Conservation (phyloP, 768 basidiomycete species). For the Mycena capillaripes region DNA sequence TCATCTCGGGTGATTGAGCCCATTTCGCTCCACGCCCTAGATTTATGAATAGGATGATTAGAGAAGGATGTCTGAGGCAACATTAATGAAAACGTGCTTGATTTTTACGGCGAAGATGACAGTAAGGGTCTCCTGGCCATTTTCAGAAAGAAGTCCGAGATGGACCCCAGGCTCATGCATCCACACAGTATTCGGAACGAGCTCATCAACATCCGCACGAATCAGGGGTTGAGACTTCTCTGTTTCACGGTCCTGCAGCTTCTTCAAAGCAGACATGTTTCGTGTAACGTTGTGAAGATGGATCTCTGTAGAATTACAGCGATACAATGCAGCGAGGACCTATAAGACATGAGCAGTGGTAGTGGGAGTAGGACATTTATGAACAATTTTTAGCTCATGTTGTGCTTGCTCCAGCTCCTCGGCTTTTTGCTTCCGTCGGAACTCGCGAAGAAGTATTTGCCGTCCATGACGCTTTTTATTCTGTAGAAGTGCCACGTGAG, state of each 20-base stretch:
- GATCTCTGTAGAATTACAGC: not conserved
- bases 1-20: not conserved
- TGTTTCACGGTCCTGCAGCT: not conserved
- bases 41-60: not conserved
- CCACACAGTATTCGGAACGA: not conserved
- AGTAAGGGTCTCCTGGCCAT: not conserved
- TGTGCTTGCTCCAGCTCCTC: not conserved
- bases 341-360: not conserved
- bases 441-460: not conserved
- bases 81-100: not conserved
- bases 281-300: not conserved
- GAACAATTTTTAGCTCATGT: not conserved
- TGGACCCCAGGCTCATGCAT: slow-evolving; percentile 20
- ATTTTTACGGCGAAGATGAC: slow-evolving; percentile 13
- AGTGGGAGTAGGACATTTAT: not conserved
- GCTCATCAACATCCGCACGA: slow-evolving; percentile 3
- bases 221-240: not conserved
- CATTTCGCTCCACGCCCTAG: slow-evolving; percentile 3
- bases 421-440: not conserved
- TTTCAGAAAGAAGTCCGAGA: slow-evolving; percentile 6
- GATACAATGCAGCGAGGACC: not conserved
- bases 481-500: not conserved
- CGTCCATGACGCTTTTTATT: not conserved
- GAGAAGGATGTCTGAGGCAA: not conserved
- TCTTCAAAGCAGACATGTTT: not conserved